Percentiles rank a stretch among this genome's conserved stretches.
phyloP scores from a whole-genome alignment of 176 grass and related monocot genomes.

The Coix lacrymajobi region DNA sequence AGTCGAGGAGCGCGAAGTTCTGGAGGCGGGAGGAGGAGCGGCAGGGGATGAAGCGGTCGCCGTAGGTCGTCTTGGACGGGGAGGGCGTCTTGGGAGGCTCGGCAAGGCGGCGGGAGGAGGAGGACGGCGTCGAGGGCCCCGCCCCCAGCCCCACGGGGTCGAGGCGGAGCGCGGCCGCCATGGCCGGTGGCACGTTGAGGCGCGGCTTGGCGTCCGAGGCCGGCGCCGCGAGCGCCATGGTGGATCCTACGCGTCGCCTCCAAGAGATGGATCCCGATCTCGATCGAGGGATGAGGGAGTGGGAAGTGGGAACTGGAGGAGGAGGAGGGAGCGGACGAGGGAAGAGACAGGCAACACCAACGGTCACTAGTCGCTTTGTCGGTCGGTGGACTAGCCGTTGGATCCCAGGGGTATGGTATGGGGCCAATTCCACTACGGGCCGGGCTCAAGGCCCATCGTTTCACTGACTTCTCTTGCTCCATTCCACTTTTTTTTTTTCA shows the following conservation, averaged over 20 bases:
- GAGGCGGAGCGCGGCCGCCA: conserved; percentile 64
- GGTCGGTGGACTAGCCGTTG: not conserved
- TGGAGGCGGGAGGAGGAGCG: conserved; percentile 91
- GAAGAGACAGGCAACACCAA: not conserved
- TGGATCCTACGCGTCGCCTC: not conserved
- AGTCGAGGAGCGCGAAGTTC: conserved; percentile 67
- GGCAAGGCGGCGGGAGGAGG: conserved; percentile 13
- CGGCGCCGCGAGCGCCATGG: not conserved
- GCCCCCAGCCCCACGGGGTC: conserved; percentile 22
- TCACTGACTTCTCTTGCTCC: not conserved
- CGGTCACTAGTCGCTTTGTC: not conserved
- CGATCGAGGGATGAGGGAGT: not conserved
- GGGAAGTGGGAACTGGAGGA: not conserved
- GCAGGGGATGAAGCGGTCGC: conserved; percentile 96
- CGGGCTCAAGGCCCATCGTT: not conserved
- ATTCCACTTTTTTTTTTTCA: too few species aligned
- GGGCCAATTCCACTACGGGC: not conserved
- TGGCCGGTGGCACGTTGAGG: conserved; percentile 75
- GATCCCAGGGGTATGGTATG: not conserved
- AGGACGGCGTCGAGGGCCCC: not conserved
- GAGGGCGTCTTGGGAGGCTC: conserved; percentile 77
- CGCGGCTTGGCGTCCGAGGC: conserved; percentile 32
- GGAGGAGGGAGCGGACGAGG: too few species aligned
- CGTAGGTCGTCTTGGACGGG: conserved; percentile 76
- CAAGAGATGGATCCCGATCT: not conserved